Percentiles rank a stretch among this genome's conserved stretches.
phyloP scores from a whole-genome alignment of 306 rosid species.

The Clitoria ternatea region DNA sequence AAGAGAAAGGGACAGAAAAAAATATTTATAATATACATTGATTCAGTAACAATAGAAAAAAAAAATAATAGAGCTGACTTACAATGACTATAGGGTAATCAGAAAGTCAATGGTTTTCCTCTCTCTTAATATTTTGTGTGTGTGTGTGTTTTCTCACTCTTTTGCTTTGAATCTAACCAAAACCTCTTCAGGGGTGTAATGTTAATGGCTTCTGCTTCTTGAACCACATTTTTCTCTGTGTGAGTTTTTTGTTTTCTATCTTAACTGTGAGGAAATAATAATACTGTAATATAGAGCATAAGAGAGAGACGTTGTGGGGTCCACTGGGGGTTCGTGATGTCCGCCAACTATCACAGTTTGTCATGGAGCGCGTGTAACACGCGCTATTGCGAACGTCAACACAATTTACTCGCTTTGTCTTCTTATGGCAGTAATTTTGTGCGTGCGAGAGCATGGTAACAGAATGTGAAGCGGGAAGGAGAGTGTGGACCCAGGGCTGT shows the following conservation, averaged over 20 bases:
- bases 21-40: neutral
- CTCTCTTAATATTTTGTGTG: neutral
- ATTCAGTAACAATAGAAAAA: neutral
- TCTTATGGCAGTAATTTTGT: neutral
- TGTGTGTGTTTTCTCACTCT: neutral
- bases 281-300: neutral
- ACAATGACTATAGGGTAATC: constrained; percentile 26
- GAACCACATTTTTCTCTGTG: constrained; percentile 9
- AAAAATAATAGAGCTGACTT: constrained; percentile 39
- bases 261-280: neutral
- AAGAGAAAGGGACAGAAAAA: constrained; percentile 48
- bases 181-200: too few relatives aligned
- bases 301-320: constrained; percentile 19
- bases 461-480: neutral
- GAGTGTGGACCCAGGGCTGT: neutral
- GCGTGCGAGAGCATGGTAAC: neutral
- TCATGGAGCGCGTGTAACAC: constrained; percentile 9
- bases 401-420: neutral
- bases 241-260: neutral
- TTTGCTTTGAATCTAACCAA: neutral
- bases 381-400: constrained; percentile 27
- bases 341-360: constrained; percentile 32
- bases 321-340: constrained; percentile 40
- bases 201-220: constrained; percentile 14
- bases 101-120: constrained; percentile 42